Evolutionary conservation across 2,329 filamentous ascomycete genomes (phyloP), one percentile per base, ranked within the genome.

Genomic region (Fusarium sp.): DNA sequence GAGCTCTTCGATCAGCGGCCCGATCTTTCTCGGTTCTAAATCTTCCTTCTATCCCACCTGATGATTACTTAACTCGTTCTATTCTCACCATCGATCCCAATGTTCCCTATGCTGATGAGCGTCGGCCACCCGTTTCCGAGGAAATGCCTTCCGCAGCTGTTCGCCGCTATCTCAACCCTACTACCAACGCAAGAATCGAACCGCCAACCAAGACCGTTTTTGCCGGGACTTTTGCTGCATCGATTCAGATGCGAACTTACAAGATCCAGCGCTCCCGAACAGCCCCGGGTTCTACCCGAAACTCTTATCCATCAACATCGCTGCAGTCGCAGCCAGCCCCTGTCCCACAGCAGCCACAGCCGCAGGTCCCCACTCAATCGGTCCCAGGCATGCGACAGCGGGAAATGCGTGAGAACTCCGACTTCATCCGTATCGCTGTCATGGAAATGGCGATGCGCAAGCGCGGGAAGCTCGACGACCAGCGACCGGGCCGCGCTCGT

Each of bases 371-470:
- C 35, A 70, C 69, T 62, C 78, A 80, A 64, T 73, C 80, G 60
- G 84, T 85, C 58, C 82, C 88, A 44, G 84, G 85, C 74, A 84
- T 86, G 76, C 88, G 90, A 28, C 91, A 92, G 80, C 87, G 91
- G 53, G 91, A 93, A 80, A 88, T 92, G 85, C 89, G 91, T 36
- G 91, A 93, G 80, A 93, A 93, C 75, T 87, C 90, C 45, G 90
- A 93, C 77, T 93, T 93, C 77, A 92, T 93, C 78, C 88, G 91
- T 75, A 89, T 93, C 62, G 91, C 91, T 41, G 91, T 93, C 57
- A 90, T 93, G 87, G 91, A 93, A 78, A 92, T 93, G 88, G 88
- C 90, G 18, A 93, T 93, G 91, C 88, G 91, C 63, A 89, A 88
- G 77, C 85, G 84, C 48, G 91, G 91, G 74, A 93, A 93, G 80